A percentile compares a stretch with the other conserved stretches of the same genome.
Conservation (phyloP, 2,329 filamentous ascomycete genomes). For the Fusarium dimerum region DNA sequence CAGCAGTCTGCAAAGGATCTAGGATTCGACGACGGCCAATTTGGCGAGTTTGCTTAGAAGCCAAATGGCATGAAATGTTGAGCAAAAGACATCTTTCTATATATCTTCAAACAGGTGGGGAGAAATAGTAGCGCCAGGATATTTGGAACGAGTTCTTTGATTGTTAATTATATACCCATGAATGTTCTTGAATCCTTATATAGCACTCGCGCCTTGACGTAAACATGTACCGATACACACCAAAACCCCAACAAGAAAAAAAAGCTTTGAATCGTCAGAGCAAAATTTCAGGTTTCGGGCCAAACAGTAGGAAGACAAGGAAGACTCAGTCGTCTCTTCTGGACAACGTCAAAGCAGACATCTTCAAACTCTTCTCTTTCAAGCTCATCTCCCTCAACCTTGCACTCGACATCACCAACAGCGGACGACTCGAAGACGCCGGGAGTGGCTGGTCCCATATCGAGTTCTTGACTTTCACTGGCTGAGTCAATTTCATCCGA, state of each 20-base stretch:
- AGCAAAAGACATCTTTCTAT: too few species aligned
- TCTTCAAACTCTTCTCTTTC: conserved; percentile 2
- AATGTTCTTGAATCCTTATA: background rate
- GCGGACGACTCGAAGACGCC: background rate
- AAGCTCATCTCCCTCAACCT: background rate
- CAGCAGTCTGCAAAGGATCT: conserved; percentile 62
- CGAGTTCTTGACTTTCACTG: conserved; percentile 2
- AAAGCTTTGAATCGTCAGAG: too few species aligned
- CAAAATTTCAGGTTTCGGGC: conserved; percentile 17
- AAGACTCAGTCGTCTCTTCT: conserved; percentile 30
- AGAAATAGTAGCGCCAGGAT: background rate
- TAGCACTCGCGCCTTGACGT: background rate
- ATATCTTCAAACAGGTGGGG: too few species aligned
- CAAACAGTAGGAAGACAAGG: conserved; percentile 30
- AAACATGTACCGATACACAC: background rate
- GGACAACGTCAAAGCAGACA: conserved; percentile 1
- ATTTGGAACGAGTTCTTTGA: background rate
- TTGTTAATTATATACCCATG: conserved; percentile 11
- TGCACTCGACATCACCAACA: conserved; percentile 4
- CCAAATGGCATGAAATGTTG: too few species aligned
- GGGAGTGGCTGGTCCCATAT: conserved; percentile 8
- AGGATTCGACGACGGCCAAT: conserved; percentile 85
- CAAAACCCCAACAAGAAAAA: background rate
- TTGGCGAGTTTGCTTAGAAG: conserved; percentile 74
- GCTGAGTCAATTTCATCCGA: conserved; percentile 4